These are phyloP conservation scores for Harrya chromipes DNA, from an alignment of 768 basidiomycete species.

Conservation along the genomic window DNA sequence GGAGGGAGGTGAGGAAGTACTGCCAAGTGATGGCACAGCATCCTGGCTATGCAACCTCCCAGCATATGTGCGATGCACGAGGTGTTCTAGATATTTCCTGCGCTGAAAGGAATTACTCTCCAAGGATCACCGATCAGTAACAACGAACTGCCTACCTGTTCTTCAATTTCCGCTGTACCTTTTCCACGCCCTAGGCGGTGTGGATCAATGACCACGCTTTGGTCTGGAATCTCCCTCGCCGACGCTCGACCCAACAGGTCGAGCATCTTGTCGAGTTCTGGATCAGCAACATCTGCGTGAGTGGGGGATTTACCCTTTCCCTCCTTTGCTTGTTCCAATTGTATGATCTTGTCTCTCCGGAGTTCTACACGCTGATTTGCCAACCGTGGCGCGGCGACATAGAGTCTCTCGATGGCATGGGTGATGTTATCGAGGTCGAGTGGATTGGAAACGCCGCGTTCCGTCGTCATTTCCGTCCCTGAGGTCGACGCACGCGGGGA, in stretches of 20 bases:
- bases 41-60: slow-evolving; percentile 82
- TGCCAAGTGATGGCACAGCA: slow-evolving; percentile 43
- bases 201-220: slow-evolving; percentile 65
- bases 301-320: slow-evolving; percentile 50
- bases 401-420: slow-evolving; percentile 85
- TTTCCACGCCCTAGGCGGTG: slow-evolving; percentile 56
- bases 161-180: slow-evolving; percentile 51
- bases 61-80: slow-evolving; percentile 66
- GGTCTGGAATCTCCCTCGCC: slow-evolving; percentile 61
- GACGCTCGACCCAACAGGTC: slow-evolving; percentile 71
- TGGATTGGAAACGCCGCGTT: slow-evolving; percentile 36
- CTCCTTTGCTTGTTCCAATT: slow-evolving; percentile 69
- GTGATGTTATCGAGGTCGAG: slow-evolving; percentile 84
- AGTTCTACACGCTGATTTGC: slow-evolving; percentile 93
- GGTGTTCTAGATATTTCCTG: slow-evolving; percentile 70
- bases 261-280: slow-evolving; percentile 68
- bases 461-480: neutral
- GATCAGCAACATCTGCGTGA: slow-evolving; percentile 26
- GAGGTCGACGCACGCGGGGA: slow-evolving; percentile 5
- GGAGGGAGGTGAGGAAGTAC: slow-evolving; percentile 33
- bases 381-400: slow-evolving; percentile 82
- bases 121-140: slow-evolving; percentile 2
- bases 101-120: slow-evolving; percentile 41
- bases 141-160: slow-evolving; percentile 49
- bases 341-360: slow-evolving; percentile 60